Percentiles rank a stretch among this genome's conserved stretches.
Evolutionary conservation across 176 grass and related monocot species (phyloP).

Genomic region (Phyllostachys edulis): DNA sequence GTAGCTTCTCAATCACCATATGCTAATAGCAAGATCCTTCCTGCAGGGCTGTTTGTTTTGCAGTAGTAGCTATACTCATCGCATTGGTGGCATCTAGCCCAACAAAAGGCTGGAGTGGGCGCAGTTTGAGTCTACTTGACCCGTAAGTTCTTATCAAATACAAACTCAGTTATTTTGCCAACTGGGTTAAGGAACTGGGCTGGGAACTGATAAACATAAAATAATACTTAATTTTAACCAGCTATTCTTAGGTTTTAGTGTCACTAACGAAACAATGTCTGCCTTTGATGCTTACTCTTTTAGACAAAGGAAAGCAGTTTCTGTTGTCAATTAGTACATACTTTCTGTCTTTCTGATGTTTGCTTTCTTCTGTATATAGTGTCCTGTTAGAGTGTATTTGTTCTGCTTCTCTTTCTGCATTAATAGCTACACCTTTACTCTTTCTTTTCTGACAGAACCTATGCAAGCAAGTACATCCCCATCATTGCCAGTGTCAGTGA

Average conservation of each 20-base stretch:
- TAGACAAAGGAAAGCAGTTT: slow-evolving; percentile 3
- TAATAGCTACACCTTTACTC: background rate
- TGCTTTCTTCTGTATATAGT: background rate
- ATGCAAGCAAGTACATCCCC: slow-evolving; percentile 99
- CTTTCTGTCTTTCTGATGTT: slow-evolving; percentile 1
- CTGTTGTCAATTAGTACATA: slow-evolving; percentile 8
- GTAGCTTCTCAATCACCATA: slow-evolving; percentile 17
- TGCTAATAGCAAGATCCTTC: slow-evolving; percentile 36
- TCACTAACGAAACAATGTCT: background rate
- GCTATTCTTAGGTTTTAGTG: slow-evolving; percentile 20
- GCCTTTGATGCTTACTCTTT: slow-evolving; percentile 15
- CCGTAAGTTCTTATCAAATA: slow-evolving; percentile 63
- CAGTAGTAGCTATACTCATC: slow-evolving; percentile 78
- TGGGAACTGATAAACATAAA: slow-evolving; percentile 7
- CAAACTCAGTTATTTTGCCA: background rate
- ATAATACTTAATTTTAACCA: background rate
- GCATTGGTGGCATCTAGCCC: slow-evolving; percentile 98
- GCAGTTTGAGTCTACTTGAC: slow-evolving; percentile 98
- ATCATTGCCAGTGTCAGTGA: slow-evolving; percentile 99
- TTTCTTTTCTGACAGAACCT: slow-evolving; percentile 70
- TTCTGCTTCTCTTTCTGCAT: slow-evolving; percentile 19
- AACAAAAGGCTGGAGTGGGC: slow-evolving; percentile 99
- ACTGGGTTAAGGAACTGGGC: background rate
- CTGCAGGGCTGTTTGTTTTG: slow-evolving; percentile 81
- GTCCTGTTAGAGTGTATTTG: background rate